Evolutionary conservation across 73 alveolate genomes (phyloP).

Genomic region (Durusdinium trenchii): DNA sequence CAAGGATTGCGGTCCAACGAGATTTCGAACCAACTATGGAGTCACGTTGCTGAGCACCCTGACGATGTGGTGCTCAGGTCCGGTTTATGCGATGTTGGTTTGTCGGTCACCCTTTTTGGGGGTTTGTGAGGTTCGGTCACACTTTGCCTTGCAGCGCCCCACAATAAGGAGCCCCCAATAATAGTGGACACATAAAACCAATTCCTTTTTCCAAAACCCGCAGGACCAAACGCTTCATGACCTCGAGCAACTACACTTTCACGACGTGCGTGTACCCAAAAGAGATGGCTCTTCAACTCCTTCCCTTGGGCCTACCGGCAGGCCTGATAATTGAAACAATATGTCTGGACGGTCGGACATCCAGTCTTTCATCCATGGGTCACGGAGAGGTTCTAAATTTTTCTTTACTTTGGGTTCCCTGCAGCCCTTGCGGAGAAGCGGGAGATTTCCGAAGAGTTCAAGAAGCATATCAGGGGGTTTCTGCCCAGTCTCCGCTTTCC

Average conservation of each 20-base stretch:
- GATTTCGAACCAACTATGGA: background rate
- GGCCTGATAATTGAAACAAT: background rate
- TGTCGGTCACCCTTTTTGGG: background rate
- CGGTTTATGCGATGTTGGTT: background rate
- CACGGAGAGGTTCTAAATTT: background rate
- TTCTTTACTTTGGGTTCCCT: background rate
- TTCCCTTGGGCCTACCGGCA: background rate
- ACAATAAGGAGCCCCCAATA: background rate
- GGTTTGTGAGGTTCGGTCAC: background rate
- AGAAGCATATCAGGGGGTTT: background rate
- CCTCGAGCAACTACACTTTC: background rate
- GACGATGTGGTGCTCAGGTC: background rate
- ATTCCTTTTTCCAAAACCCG: background rate
- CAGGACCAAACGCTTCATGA: background rate
- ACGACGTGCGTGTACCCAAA: background rate
- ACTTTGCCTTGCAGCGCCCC: background rate
- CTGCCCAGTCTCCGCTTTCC: background rate
- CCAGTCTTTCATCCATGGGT: background rate
- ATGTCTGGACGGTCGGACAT: background rate
- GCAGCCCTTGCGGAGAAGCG: background rate
- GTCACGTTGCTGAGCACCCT: background rate
- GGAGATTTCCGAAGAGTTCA: background rate
- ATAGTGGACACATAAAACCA: background rate
- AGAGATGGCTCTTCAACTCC: background rate
- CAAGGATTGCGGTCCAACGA: no score